A percentile compares a stretch with the other conserved stretches of the same genome.
Evolutionary conservation across 2,329 filamentous ascomycete species (phyloP).

Genomic region (Botrytis pseudocinerea): DNA sequence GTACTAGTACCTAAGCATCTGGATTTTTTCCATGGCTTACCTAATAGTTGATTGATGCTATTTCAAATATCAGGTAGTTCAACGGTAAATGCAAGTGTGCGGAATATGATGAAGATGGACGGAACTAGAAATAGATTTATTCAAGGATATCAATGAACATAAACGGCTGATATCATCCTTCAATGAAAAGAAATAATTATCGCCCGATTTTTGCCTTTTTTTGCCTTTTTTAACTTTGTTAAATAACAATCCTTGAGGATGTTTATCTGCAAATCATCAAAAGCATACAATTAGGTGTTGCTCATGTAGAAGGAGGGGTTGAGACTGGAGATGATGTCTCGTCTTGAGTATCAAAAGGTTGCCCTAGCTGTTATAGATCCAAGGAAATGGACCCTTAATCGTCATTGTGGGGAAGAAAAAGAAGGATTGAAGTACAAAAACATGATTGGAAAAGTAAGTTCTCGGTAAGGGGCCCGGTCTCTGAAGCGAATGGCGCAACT

Average conservation of each 20-base stretch:
- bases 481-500: neutral
- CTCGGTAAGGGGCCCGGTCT: neutral
- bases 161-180: neutral
- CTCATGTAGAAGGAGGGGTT: neutral
- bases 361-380: neutral
- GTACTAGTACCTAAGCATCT: neutral
- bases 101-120: neutral
- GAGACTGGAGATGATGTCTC: neutral
- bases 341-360: neutral
- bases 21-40: neutral
- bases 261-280: neutral
- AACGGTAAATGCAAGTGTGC: neutral
- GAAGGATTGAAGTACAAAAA: neutral
- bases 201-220: neutral
- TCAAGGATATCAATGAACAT: neutral
- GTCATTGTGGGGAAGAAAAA: conserved; percentile 12
- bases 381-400: conserved; percentile 18
- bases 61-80: neutral
- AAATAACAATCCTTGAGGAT: neutral
- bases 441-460: neutral
- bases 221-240: neutral
- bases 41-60: neutral
- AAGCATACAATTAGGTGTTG: neutral
- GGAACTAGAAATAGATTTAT: neutral
- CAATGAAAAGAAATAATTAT: neutral